These are phyloP conservation scores for Xylaria sp. DNA, from an alignment of 2,329 filamentous ascomycete species.

Conservation along the genomic window DNA sequence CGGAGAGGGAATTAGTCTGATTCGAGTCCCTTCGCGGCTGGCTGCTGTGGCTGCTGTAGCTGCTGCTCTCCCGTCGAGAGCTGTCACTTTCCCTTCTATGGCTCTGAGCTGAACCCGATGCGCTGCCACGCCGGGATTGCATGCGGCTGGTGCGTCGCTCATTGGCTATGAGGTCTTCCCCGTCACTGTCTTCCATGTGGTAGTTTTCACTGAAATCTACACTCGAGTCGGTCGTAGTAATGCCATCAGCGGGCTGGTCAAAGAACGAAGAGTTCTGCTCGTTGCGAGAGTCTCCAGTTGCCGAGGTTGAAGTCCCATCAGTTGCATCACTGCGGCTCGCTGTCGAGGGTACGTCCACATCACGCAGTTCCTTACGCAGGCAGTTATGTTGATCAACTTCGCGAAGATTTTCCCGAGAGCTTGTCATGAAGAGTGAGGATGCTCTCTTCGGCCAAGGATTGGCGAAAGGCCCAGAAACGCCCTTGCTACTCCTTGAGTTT, in stretches of 20 bases:
- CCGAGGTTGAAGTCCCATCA: constrained; percentile 32
- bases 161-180: constrained; percentile 40
- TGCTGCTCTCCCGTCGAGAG: constrained; percentile 30
- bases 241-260: constrained; percentile 46
- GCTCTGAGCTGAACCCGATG: constrained; percentile 6
- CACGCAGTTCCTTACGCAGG: constrained; percentile 8
- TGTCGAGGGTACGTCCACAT: constrained; percentile 27
- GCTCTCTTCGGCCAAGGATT: constrained; percentile 25
- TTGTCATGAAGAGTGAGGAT: constrained; percentile 21
- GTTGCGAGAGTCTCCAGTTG: constrained; percentile 41
- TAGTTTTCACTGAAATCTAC: constrained; percentile 51
- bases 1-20: constrained; percentile 36
- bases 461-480: neutral
- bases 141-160: constrained; percentile 42
- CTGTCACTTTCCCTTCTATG: constrained; percentile 14
- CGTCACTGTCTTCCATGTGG: constrained; percentile 37
- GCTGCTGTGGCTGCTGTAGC: constrained; percentile 23
- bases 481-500: neutral
- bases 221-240: constrained; percentile 45
- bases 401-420: constrained; percentile 24
- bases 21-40: constrained; percentile 39
- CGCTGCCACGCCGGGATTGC: constrained; percentile 36
- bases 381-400: constrained; percentile 6
- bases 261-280: constrained; percentile 51
- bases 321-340: constrained; percentile 29